phyloP scores from a whole-genome alignment of 1,139 yeast genomes.

The Yamadazyma mexicana region DNA sequence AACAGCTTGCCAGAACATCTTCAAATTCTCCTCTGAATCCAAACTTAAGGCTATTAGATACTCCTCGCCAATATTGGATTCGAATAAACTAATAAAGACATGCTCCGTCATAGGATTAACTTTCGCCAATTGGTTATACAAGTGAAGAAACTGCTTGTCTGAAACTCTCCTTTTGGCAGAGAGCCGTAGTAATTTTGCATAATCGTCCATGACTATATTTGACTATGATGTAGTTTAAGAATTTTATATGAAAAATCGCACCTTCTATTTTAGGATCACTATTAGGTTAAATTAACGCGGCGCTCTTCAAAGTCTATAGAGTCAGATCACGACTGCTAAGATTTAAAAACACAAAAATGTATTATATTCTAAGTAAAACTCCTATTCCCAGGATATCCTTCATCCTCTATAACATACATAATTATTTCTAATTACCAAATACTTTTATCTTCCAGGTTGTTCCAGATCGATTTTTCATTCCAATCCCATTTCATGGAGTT shows the following conservation, averaged over 20 bases:
- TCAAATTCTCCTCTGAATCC: conserved; percentile 8
- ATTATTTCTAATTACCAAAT: conserved; percentile 12
- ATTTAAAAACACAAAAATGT: neutral
- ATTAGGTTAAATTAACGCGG: too few relatives aligned
- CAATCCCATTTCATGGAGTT: conserved; percentile 13
- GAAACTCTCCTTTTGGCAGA: conserved; percentile 16
- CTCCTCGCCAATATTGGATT: conserved; percentile 12
- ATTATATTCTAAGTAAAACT: neutral
- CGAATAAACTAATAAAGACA: conserved; percentile 19
- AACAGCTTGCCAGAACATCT: conserved; percentile 14
- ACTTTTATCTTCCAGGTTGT: conserved; percentile 12
- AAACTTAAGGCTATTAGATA: conserved; percentile 12
- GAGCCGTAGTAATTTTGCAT: conserved; percentile 17
- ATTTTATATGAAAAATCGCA: neutral
- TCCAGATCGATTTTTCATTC: conserved; percentile 16
- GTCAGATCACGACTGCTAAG: too few relatives aligned
- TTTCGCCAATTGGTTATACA: conserved; percentile 20
- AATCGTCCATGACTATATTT: conserved; percentile 10
- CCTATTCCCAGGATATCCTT: neutral
- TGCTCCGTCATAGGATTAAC: conserved; percentile 12
- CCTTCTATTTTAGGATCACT: neutral
- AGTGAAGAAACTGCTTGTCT: conserved; percentile 18
- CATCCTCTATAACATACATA: neutral
- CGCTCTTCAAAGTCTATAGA: too few relatives aligned
- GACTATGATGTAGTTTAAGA: neutral